Percentiles rank a stretch among this genome's conserved stretches.
Evolutionary conservation across 306 rosid genomes (phyloP).

Genomic region (Heteromeles arbutifolia): DNA sequence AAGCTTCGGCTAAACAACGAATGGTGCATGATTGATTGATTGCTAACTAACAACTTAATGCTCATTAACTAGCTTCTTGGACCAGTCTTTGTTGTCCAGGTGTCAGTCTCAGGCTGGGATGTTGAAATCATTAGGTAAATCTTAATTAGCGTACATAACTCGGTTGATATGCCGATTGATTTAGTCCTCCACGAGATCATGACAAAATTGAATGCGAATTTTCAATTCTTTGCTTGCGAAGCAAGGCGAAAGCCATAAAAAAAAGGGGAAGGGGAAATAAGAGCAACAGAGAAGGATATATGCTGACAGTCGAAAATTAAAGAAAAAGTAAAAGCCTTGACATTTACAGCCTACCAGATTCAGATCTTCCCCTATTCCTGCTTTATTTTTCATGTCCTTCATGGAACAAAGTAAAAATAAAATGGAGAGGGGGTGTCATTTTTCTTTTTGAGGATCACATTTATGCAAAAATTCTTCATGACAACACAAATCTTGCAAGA

Average conservation of each 20-base stretch:
- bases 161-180: not conserved
- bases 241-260: conserved; percentile 33
- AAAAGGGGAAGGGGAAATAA: conserved; percentile 23
- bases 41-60: conserved; percentile 24
- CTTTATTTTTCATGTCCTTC: not conserved
- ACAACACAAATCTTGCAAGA: not conserved
- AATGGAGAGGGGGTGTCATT: not conserved
- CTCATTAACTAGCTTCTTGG: not conserved
- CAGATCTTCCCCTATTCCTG: conserved; percentile 30
- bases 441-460: not conserved
- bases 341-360: conserved; percentile 52
- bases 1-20: conserved; percentile 8
- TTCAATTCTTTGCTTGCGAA: conserved; percentile 59
- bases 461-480: not conserved
- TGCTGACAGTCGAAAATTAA: conserved; percentile 28
- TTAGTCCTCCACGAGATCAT: conserved; percentile 6
- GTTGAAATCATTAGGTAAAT: conserved; percentile 22
- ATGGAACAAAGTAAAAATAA: too few relatives aligned
- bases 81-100: conserved; percentile 19
- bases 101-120: conserved; percentile 25
- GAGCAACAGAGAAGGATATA: conserved; percentile 12
- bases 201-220: conserved; percentile 22
- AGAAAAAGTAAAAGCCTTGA: conserved; percentile 40
- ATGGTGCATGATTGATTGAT: conserved; percentile 30
- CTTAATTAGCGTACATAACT: not conserved